Percentiles rank a stretch among this genome's conserved stretches.
phyloP scores from a whole-genome alignment of 805 yeast species.

The Kuraishia hungarica region DNA sequence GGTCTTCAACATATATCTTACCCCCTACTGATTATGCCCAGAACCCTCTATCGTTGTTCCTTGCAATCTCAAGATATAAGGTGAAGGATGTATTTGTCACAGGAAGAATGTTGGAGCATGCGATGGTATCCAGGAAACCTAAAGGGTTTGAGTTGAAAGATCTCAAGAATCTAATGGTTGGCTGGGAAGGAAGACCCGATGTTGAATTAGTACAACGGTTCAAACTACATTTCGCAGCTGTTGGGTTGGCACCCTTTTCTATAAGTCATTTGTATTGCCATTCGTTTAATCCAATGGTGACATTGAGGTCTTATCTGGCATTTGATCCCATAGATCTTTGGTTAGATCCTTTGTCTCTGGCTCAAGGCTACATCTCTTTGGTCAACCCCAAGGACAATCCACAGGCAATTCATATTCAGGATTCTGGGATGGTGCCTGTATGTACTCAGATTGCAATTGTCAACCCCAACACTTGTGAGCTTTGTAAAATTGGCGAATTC shows the following conservation, averaged over 20 bases:
- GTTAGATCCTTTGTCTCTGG: slow-evolving; percentile 77
- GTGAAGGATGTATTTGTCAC: slow-evolving; percentile 84
- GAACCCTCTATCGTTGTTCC: slow-evolving; percentile 64
- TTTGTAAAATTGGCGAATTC: slow-evolving; percentile 83
- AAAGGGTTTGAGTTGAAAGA: slow-evolving; percentile 52
- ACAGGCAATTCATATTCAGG: slow-evolving; percentile 72
- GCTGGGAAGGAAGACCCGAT: slow-evolving; percentile 70
- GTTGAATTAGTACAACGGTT: slow-evolving; percentile 47
- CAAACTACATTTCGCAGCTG: slow-evolving; percentile 51
- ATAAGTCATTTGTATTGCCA: slow-evolving; percentile 75
- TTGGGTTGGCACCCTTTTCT: slow-evolving; percentile 59
- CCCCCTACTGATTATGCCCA: slow-evolving; percentile 71
- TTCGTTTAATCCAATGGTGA: slow-evolving; percentile 70
- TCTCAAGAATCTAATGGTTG: slow-evolving; percentile 76
- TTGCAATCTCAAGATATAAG: slow-evolving; percentile 63
- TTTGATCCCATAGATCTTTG: slow-evolving; percentile 83
- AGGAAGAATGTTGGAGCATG: slow-evolving; percentile 72
- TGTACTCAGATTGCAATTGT: slow-evolving; percentile 92
- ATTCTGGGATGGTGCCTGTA: slow-evolving; percentile 93
- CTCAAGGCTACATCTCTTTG: slow-evolving; percentile 81
- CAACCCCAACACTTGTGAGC: slow-evolving; percentile 77
- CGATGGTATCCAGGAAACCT: slow-evolving; percentile 44
- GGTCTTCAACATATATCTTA: slow-evolving; percentile 75
- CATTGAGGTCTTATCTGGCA: slow-evolving; percentile 80
- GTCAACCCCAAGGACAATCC: slow-evolving; percentile 68